These are phyloP conservation scores for Penicillium expansum DNA, from an alignment of 2,329 filamentous ascomycete genomes.

Conservation along the genomic window DNA sequence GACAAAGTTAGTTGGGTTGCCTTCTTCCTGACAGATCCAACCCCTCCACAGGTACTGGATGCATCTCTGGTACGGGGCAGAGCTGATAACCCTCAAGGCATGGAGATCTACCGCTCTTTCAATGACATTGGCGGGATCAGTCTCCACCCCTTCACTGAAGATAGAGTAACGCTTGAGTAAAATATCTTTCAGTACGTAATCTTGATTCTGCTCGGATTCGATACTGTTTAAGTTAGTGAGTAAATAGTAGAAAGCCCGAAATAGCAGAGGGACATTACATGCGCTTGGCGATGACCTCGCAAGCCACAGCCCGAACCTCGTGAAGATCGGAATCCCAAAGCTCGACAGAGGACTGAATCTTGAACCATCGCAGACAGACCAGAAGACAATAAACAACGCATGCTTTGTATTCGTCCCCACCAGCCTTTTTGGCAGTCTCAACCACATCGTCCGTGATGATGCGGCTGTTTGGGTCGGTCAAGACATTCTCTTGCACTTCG, in stretches of 20 bases:
- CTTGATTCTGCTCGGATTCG: constrained; percentile 74
- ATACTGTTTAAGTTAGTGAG: constrained; percentile 57
- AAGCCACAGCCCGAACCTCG: constrained; percentile 72
- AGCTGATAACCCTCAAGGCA: constrained; percentile 81
- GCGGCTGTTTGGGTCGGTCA: constrained; percentile 78
- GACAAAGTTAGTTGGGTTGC: constrained; percentile 84
- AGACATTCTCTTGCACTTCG: constrained; percentile 72
- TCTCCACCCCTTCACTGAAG: constrained; percentile 67
- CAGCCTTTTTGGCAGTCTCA: constrained; percentile 76
- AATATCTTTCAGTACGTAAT: constrained; percentile 75
- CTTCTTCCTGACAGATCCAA: constrained; percentile 94
- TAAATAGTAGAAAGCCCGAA: background rate
- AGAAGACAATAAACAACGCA: constrained; percentile 85
- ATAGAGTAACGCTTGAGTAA: constrained; percentile 88
- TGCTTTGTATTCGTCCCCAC: constrained; percentile 67
- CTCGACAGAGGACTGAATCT: constrained; percentile 72
- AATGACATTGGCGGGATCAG: constrained; percentile 78
- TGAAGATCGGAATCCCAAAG: constrained; percentile 92
- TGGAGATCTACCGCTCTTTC: constrained; percentile 94
- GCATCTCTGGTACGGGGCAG: constrained; percentile 93
- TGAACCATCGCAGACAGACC: constrained; percentile 73
- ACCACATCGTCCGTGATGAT: constrained; percentile 81
- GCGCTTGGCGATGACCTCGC: constrained; percentile 86
- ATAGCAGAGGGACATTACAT: constrained; percentile 38
- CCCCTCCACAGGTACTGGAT: constrained; percentile 90